These are phyloP conservation scores for Spathaspora girioi DNA, from an alignment of 805 yeast genomes.

Conservation along the genomic window DNA sequence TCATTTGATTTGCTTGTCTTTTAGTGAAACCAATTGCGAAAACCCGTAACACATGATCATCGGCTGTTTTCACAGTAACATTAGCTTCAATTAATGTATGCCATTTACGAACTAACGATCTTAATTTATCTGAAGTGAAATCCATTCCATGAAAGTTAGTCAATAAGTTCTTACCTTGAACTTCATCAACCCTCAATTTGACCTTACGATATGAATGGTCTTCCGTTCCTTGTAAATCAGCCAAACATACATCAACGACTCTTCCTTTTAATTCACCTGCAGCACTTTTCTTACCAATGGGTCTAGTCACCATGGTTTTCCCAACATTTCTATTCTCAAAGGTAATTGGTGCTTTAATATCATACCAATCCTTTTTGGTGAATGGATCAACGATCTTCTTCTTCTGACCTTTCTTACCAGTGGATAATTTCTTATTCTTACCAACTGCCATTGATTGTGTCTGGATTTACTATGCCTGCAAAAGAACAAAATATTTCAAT, in stretches of 20 bases:
- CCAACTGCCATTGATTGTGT: conserved; percentile 53
- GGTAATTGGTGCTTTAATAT: conserved; percentile 97
- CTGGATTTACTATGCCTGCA: not conserved
- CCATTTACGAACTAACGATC: conserved; percentile 98
- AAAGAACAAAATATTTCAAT: not conserved
- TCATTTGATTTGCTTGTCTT: conserved; percentile 94
- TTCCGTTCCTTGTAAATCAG: conserved; percentile 98
- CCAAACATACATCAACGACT: conserved; percentile 91
- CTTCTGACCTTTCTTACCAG: conserved; percentile 96
- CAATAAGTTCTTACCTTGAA: conserved; percentile 96
- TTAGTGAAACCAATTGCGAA: conserved; percentile 98
- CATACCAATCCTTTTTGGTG: conserved; percentile 99
- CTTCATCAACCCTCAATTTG: conserved; percentile 97
- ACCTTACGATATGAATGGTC: conserved; percentile 98
- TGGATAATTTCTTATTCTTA: conserved; percentile 64
- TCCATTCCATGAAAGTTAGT: conserved; percentile 99
- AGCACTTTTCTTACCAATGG: conserved; percentile 97
- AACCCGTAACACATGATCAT: conserved; percentile 94
- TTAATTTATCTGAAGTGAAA: conserved; percentile 96
- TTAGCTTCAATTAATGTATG: conserved; percentile 97
- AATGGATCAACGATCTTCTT: conserved; percentile 99
- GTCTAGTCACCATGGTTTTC: conserved; percentile 96
- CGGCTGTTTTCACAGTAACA: conserved; percentile 96
- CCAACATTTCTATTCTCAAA: conserved; percentile 98
- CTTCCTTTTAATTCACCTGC: conserved; percentile 98